Conservation (phyloP, 768 basidiomycete species). For the Gautieria morchelliformis region DNA sequence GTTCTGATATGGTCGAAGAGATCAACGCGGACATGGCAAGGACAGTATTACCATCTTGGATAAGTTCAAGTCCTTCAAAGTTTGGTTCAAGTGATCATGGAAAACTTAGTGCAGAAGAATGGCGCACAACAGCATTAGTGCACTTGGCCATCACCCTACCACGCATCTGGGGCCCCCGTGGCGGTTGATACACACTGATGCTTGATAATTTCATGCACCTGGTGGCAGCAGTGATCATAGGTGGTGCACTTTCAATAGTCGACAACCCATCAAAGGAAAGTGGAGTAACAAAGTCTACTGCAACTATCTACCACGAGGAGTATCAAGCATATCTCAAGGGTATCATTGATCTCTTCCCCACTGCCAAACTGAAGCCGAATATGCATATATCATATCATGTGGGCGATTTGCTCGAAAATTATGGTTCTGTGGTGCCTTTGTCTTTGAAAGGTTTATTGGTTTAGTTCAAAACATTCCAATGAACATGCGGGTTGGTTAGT, state of each 20-base stretch:
- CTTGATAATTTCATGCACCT: constrained; percentile 25
- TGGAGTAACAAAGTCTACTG: neutral
- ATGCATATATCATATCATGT: constrained; percentile 27
- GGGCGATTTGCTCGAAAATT: constrained; percentile 15
- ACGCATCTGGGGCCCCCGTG: constrained; percentile 14
- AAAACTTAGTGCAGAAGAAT: constrained; percentile 18
- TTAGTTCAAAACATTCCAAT: constrained; percentile 13
- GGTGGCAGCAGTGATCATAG: constrained; percentile 17
- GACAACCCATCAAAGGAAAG: neutral
- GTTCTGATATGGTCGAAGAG: neutral
- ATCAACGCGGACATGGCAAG: constrained; percentile 10
- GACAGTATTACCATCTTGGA: constrained; percentile 17
- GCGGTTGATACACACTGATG: constrained; percentile 8
- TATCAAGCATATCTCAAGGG: constrained; percentile 15
- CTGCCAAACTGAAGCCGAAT: constrained; percentile 18
- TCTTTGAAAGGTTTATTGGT: constrained; percentile 14
- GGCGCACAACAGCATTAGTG: constrained; percentile 12
- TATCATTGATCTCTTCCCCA: constrained; percentile 16
- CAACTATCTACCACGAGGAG: neutral
- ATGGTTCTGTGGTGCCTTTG: constrained; percentile 17
- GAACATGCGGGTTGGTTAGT: constrained; percentile 14
- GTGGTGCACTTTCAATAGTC: constrained; percentile 9
- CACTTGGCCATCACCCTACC: constrained; percentile 15
- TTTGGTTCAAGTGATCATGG: constrained; percentile 14
- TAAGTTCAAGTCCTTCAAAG: constrained; percentile 9